Evolutionary conservation across 371 early-diverging fungal genomes (phyloP).

Genomic region (Mortierella sp.): DNA sequence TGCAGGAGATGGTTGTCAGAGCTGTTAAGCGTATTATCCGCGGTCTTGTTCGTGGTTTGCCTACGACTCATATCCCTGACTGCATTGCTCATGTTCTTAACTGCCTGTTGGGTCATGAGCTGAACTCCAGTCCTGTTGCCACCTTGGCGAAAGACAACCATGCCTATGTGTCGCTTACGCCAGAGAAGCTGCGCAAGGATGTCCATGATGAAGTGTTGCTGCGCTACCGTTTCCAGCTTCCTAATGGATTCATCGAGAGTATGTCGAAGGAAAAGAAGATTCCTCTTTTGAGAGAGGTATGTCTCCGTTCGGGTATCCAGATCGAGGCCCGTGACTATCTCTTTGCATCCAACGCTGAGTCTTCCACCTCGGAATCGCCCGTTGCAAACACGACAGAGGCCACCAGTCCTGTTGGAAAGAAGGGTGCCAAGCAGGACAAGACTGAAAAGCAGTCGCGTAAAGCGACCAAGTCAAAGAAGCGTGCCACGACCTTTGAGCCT

Average conservation of each 20-base stretch:
- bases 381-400: conserved; percentile 54
- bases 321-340: conserved; percentile 79
- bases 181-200: conserved; percentile 61
- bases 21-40: conserved; percentile 87
- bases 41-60: conserved; percentile 64
- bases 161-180: conserved; percentile 66
- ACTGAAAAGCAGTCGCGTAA: conserved; percentile 50
- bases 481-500: conserved; percentile 68
- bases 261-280: conserved; percentile 62
- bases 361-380: conserved; percentile 53
- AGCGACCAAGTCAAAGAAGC: conserved; percentile 45
- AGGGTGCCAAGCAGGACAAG: conserved; percentile 54
- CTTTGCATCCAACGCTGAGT: conserved; percentile 61
- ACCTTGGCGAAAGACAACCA: conserved; percentile 53
- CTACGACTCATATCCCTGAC: conserved; percentile 65
- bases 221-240: conserved; percentile 81
- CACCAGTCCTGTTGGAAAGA: conserved; percentile 40
- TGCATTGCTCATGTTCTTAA: conserved; percentile 86
- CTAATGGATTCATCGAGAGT: conserved; percentile 60
- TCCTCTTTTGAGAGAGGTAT: conserved; percentile 85
- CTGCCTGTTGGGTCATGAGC: conserved; percentile 76
- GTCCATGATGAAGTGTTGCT: conserved; percentile 70
- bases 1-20: conserved; percentile 91
- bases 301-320: conserved; percentile 88
- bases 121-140: conserved; percentile 64